Evolutionary conservation across 2,329 filamentous ascomycete species (phyloP), one percentile per base, ranked within the genome.

Genomic region (Diaporthe ampelina): DNA sequence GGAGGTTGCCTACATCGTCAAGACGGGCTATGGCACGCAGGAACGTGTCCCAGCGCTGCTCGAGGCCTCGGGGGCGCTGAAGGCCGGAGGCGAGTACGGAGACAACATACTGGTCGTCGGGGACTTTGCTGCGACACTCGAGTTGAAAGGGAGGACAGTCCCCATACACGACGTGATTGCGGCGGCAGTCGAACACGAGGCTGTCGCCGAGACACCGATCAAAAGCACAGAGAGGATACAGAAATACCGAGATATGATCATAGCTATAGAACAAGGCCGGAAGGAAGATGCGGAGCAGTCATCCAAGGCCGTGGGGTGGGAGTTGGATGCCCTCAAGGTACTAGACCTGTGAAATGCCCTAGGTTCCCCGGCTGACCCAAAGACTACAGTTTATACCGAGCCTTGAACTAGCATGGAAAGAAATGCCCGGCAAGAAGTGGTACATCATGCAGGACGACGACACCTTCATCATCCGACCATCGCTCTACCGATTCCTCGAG

Each of bases 391-490:
- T 90, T 78, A 85, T 90, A 69, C 85, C 88, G 54, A 86, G 88
- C 57, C 85, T 91, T 77, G 87, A 90, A 76, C 84, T 88, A 75
- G 83, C 86, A 26, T 89, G 87, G 82, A 80, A 83, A 52, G 83
- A 81, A 21, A 82, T 90, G 78, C 89, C 88, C 0, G 79, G 83
- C 75, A 91, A 90, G 82, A 89, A 89, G 78, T 91, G 89, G 89
- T 91, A 90, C 78, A 79, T 90, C 75, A 86, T 91, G 76, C 80
- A 89, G 19, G 89, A 91, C 79, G 89, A 91, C 79, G 89, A 91
- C 78, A 91, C 88, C 0, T 91, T 87, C 78, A 79, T 91, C 58
- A 83, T 90, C 58, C 84, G 84, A 69, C 83, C 85, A 3, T 88
- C 88, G 17, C 80, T 91, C 37, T 81, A 82, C 56, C 79, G 86